Conservation (phyloP, 306 rosid species). For the Lupinus albus region DNA sequence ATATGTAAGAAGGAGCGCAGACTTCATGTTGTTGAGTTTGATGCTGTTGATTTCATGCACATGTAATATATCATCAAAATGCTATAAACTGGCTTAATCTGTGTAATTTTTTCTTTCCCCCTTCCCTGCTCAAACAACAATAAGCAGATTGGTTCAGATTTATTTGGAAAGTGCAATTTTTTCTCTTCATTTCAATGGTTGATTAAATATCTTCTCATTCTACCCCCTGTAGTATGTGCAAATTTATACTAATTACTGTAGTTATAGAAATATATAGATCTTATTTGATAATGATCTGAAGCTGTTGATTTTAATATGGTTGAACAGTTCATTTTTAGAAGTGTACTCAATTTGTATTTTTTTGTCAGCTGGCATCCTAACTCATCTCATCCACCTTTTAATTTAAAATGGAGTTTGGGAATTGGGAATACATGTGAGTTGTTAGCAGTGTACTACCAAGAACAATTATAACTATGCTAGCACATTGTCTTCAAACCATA, state of each 20-base stretch:
- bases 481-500: slow-evolving; percentile 31
- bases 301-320: slow-evolving; percentile 15
- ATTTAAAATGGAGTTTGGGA: slow-evolving; percentile 29
- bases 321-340: slow-evolving; percentile 4
- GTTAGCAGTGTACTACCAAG: slow-evolving; percentile 24
- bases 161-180: slow-evolving; percentile 17
- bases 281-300: slow-evolving; percentile 22
- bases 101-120: slow-evolving; percentile 6
- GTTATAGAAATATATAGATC: background rate
- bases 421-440: slow-evolving; percentile 5
- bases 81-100: slow-evolving; percentile 19
- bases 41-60: too few relatives aligned
- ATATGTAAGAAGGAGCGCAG: slow-evolving; percentile 38
- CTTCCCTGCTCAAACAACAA: background rate
- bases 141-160: slow-evolving; percentile 29
- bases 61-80: slow-evolving; percentile 33
- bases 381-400: slow-evolving; percentile 21
- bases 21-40: slow-evolving; percentile 38
- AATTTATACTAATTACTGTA: slow-evolving; percentile 6
- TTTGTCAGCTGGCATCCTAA: slow-evolving; percentile 28
- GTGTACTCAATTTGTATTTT: slow-evolving; percentile 23
- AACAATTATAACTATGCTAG: slow-evolving; percentile 6
- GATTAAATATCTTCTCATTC: slow-evolving; percentile 10
- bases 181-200: background rate
- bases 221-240: background rate